Base-by-base conservation (phyloP, 2,329 filamentous ascomycete genomes). In the Aspergillus unguis region DNA sequence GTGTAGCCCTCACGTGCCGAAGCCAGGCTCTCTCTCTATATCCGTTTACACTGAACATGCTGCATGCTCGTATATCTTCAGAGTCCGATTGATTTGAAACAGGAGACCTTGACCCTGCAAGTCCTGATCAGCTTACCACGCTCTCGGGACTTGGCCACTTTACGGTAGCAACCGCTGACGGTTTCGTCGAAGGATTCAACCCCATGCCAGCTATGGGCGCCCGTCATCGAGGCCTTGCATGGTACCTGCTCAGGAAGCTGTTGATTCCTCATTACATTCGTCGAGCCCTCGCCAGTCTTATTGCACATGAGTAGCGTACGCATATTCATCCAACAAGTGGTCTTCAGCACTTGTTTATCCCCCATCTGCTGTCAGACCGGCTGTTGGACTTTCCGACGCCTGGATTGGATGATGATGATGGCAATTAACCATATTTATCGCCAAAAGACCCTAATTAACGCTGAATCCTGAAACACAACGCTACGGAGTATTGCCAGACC, bases 221-320 rank as follows among this genome's bases (percentile, higher is more conserved):
- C 26, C 32, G 11, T 17, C 17, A 17, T 17, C 17, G 17, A 17
- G 17, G 17, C 32, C 17, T 46, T 42, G 43, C 49, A 52, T 35
- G 49, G 36, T 52, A 38, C 43, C 49, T 46, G 43, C 49, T 52
- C 26, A 47, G 44, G 44, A 38, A 47, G 25, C 17, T 28, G 17
- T 26, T 28, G 5, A 33, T 38, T 29, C 27, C 35, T 29, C 17
- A 23, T 35, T 23, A 35, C 43, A 11, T 23, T 38, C n/a, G 31
- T 33, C n/a, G 36, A 38, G 42, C 42, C 42, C 6, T 38, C 26
- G n/a, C 29, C 40, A 29, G 26, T 44, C 42, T 35, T n/a, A 28
- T 17, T 31, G 23, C 31, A 26, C 48, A 49, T 28, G 41, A 8
- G 25, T 50, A 23, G 9, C 25, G 38, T 28, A 36, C 44, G 33